Evolutionary conservation across 768 basidiomycete species (phyloP).

Genomic region (Saitozyma podzolica): DNA sequence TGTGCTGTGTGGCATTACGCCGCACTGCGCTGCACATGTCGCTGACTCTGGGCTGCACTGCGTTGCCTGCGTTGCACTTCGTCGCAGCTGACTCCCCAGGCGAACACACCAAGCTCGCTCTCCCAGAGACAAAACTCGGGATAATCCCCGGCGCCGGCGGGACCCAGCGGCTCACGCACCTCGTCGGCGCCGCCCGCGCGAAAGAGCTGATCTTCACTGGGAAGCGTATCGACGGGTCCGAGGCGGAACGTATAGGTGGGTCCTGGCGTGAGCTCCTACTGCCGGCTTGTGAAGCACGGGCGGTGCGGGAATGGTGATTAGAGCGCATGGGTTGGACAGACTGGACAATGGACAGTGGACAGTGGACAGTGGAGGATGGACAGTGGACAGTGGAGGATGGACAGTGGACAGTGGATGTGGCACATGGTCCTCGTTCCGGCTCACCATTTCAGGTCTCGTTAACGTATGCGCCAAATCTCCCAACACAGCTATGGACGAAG

Average conservation of each 20-base stretch:
- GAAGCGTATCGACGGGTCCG: slow-evolving; percentile 70
- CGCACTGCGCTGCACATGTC: too few species aligned
- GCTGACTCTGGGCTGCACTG: too few species aligned
- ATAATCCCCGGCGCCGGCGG: slow-evolving; percentile 94
- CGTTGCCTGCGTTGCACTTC: too few species aligned
- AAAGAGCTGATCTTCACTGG: slow-evolving; percentile 95
- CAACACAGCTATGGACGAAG: slow-evolving; percentile 21
- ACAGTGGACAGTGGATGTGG: too few species aligned
- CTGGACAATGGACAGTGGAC: neutral
- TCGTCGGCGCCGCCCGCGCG: slow-evolving; percentile 83
- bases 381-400: neutral
- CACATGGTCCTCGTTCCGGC: neutral
- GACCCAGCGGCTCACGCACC: slow-evolving; percentile 79
- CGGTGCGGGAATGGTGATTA: slow-evolving; percentile 1
- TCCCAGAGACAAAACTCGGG: slow-evolving; percentile 92
- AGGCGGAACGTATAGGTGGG: slow-evolving; percentile 62
- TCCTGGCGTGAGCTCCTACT: neutral
- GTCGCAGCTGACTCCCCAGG: slow-evolving; percentile 11
- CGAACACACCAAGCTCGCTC: slow-evolving; percentile 68
- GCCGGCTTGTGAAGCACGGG: neutral
- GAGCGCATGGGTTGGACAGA: neutral
- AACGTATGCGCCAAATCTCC: slow-evolving; percentile 22
- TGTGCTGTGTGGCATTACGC: too few species aligned
- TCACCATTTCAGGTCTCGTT: slow-evolving; percentile 22
- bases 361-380: neutral